Evolutionary conservation across 208 protist species (phyloP), one percentile per base, ranked within the genome.

Genomic region (Herpetomonas samuelpessoai): DNA sequence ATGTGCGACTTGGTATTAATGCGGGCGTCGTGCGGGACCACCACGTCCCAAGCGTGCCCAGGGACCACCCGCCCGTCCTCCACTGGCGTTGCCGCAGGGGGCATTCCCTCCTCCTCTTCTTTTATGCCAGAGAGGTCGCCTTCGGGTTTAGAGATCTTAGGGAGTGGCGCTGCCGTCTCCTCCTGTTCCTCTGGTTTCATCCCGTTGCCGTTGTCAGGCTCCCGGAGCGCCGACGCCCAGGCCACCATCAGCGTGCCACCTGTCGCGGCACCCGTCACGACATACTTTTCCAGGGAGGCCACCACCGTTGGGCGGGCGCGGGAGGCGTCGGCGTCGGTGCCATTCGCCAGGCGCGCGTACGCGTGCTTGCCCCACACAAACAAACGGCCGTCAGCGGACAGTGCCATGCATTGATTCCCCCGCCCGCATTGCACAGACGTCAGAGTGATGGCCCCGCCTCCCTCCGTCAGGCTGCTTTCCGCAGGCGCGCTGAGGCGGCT

Each of bases 331-430:
- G 71, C 69, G 28, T 56, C 55, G 7, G 76, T 81, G 38, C 82
- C 86, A 56, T 83, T 89, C 60, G 53, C 73, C 44, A 88, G 68
- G 48, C 71, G 79, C 31, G 58, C 10, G 45, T 83, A 79, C n/a
- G 35, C 49, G 65, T 89, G 82, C 53, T 88, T 88, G 29, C 83
- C 83, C 83, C 87, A 89, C n/a, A 88, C 83, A 45, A 80, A 88
- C n/a, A 87, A 57, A 25, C 21, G 35, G 2, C 83, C 83, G 10
- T 81, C 78, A 1, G 30, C 46, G 2, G 65, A 79, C 29, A 87
- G 2, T 28, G 63, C 71, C 10, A 54, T 59, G 47, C 58, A 79
- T 45, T 77, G 50, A 16, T 70, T 88, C 12, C 83, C 83, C 29
- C 77, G 75, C 3, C 87, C 83, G 2, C 77, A 74, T 10, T 81